A percentile compares a stretch with the other conserved stretches of the same genome.
phyloP scores from a whole-genome alignment of 148 eudicot genomes.

The Cornus florida region DNA sequence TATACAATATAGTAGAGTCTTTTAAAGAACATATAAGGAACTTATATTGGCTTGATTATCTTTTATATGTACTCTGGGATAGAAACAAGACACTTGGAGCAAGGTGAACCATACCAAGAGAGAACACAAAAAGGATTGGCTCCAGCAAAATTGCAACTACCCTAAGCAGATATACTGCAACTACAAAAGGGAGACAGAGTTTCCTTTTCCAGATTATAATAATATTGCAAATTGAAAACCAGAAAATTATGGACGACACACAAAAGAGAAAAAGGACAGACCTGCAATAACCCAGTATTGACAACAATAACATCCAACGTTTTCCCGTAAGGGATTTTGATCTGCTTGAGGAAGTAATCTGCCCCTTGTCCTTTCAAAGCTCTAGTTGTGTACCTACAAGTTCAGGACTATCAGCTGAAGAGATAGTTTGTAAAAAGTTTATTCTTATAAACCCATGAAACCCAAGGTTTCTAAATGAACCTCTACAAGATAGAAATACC shows the following conservation, averaged over 20 bases:
- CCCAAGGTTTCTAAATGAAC: background rate
- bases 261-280: slow-evolving; percentile 2
- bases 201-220: background rate
- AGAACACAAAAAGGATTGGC: background rate
- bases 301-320: slow-evolving; percentile 39
- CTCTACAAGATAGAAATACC: background rate
- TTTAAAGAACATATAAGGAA: too few relatives aligned
- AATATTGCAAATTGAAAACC: background rate
- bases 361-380: slow-evolving; percentile 16
- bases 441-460: background rate
- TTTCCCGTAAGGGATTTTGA: slow-evolving; percentile 29
- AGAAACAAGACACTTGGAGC: background rate
- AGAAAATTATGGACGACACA: background rate
- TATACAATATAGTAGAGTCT: too few relatives aligned
- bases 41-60: too few relatives aligned
- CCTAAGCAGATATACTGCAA: background rate
- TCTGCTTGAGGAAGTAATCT: slow-evolving; percentile 22
- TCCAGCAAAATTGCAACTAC: background rate
- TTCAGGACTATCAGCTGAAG: slow-evolving; percentile 17
- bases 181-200: background rate
- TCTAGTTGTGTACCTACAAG: slow-evolving; percentile 47
- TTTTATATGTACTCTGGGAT: background rate
- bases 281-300: slow-evolving; percentile 34
- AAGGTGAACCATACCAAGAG: background rate
- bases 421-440: background rate